These are phyloP conservation scores for Naganishia vaughanmartiniae DNA, from an alignment of 768 basidiomycete species.

Conservation along the genomic window DNA sequence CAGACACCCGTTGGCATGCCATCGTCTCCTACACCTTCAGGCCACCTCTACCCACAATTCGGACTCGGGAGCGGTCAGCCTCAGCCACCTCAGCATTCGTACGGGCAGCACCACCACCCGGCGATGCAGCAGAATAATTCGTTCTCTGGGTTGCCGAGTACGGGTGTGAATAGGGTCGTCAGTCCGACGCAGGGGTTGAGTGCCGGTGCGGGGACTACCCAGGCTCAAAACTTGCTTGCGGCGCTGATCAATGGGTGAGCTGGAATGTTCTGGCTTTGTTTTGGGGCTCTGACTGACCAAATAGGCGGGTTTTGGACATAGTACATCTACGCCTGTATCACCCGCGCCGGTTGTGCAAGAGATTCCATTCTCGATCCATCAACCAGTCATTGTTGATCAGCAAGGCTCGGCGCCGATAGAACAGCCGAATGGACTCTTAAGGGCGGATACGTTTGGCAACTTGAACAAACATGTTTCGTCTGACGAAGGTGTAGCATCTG, in stretches of 20 bases:
- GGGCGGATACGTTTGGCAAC: slow-evolving; percentile 11
- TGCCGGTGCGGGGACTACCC: slow-evolving; percentile 7
- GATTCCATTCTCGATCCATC: slow-evolving; percentile 9
- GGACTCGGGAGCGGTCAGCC: slow-evolving; percentile 9
- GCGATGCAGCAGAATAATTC: slow-evolving; percentile 22
- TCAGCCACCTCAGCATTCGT: not conserved
- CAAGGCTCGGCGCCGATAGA: not conserved
- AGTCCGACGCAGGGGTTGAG: slow-evolving; percentile 21
- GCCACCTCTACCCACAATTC: not conserved
- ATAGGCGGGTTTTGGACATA: not conserved
- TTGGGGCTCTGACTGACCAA: not conserved
- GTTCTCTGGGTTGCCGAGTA: slow-evolving; percentile 20
- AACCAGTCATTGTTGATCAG: slow-evolving; percentile 12
- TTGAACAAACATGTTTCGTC: not conserved
- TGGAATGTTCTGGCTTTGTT: too few relatives aligned
- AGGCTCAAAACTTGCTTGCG: slow-evolving; percentile 12
- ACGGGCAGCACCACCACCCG: not conserved
- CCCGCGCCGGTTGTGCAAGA: not conserved
- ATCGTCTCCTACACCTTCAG: not conserved
- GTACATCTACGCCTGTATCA: slow-evolving; percentile 3
- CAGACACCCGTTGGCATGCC: slow-evolving; percentile 1
- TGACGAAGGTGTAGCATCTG: not conserved
- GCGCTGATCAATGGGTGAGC: slow-evolving; percentile 21
- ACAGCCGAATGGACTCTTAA: not conserved
- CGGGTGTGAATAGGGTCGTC: slow-evolving; percentile 14